Evolutionary conservation across 805 yeast genomes (phyloP), one percentile per base, ranked within the genome.

Genomic region (Saccharomycopsis oosterbeekiorum): DNA sequence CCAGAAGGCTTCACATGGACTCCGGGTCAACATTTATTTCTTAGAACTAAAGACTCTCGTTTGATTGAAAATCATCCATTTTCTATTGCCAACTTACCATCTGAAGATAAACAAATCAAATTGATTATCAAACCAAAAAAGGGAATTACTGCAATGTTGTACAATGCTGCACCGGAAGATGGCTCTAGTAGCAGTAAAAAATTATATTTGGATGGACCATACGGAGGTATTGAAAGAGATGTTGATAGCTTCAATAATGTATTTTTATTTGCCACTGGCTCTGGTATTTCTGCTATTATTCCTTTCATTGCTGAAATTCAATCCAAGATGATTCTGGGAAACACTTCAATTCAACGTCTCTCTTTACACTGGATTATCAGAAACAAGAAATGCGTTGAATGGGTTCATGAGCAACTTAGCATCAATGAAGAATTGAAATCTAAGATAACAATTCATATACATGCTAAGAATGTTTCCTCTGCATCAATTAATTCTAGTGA

Each of bases 41-140:
- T 82, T 21, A 73, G 84, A 65, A 78, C 80, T 61, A 70, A 72
- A 1, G 82, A 80, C 1, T 64, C 73, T 15, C 71, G 75, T 47
- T 70, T 80, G 24, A 65, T 80, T 21, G 84, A 82, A 63, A 80
- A 77, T 64, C 86, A 82, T 69, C 86, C 86, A 12, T 82, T 82
- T 66, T 80, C 85, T 1, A 76, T 81, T 9, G 64, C 78, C 34
- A 75, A 79, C 2, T 64, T 72, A 29, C 67, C 65, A 24, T 69
- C 65, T 17, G 66, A 66, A 1, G 47, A 60, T 2, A 65, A 68
- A 8, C 73, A 74, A 12, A 67, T 82, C 70, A 77, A 75, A 65
- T 72, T 82, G 50, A 68, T 82, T 6, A 72, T 82, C 2, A 73
- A 77, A 37, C 78, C 83, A 0, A 74, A 75, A 60, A 70, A 68